Evolutionary conservation across 352 stramenopile genomes (phyloP).

Genomic region (Phytophthora crassamura): DNA sequence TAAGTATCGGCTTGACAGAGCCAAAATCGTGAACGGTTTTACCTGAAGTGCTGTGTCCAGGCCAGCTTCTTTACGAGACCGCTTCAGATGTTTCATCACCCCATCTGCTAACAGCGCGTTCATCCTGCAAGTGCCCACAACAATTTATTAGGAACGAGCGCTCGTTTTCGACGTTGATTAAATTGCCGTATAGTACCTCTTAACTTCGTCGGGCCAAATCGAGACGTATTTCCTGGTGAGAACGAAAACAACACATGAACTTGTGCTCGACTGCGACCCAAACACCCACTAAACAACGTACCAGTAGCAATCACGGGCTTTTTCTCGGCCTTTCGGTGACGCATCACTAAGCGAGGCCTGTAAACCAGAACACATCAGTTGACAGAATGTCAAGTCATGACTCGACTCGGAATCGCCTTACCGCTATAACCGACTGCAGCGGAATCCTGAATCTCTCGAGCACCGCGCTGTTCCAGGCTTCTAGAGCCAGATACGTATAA

Average conservation of each 20-base stretch:
- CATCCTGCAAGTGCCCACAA: constrained; percentile 33
- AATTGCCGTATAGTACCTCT: constrained; percentile 36
- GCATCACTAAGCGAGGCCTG: constrained; percentile 58
- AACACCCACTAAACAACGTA: constrained; percentile 16
- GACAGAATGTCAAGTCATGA: too few relatives aligned
- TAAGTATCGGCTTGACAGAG: not conserved
- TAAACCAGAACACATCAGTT: not conserved
- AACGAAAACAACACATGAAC: not conserved
- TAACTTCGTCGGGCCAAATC: constrained; percentile 53
- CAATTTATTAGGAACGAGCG: not conserved
- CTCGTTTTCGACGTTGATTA: too few relatives aligned
- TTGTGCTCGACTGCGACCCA: not conserved
- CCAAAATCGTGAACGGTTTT: not conserved
- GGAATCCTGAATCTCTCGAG: constrained; percentile 54
- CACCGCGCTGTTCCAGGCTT: constrained; percentile 41
- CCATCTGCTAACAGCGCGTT: constrained; percentile 49
- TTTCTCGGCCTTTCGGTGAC: constrained; percentile 63
- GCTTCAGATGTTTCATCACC: constrained; percentile 77
- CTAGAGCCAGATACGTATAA: constrained; percentile 54
- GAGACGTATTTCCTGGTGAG: constrained; percentile 52
- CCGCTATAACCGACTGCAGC: constrained; percentile 48
- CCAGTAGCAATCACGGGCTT: constrained; percentile 69
- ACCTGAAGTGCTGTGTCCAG: constrained; percentile 44
- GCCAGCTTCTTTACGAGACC: constrained; percentile 44
- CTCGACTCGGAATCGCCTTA: constrained; percentile 19